Base-by-base conservation (phyloP, 2,329 filamentous ascomycete species). In the Arachnopeziza araneosa region DNA sequence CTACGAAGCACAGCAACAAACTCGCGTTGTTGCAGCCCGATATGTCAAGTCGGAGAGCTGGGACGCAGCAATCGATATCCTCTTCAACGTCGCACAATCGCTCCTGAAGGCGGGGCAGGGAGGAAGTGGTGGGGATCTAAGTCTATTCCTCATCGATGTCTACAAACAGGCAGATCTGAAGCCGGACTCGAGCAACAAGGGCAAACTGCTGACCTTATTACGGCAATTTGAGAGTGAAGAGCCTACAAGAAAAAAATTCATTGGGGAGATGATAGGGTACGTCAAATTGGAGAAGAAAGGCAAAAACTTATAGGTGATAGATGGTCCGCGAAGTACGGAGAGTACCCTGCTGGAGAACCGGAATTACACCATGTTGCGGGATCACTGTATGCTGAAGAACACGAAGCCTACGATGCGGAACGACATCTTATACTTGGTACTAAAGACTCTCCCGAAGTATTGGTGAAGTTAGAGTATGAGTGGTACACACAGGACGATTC, bases 1-100 rank as follows among this genome's bases (percentile, higher is more conserved):
- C 82, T 99, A 99, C 79, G 95, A 99, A 83, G 95, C 95, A 60
- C 93, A 98, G 78, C 95, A 99, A 76, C 95, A 99, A 79, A 91
- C 96, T 67, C 91, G 95, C 64, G 93, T 97, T 58, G 93, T 97
- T 68, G 93, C 93, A 63, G 89, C 91, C 49, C 92, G 96, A 60
- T 96, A 99, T 78, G 86, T 93, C 74, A 98, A 98, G 79, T 83
- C 88, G 51, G 79, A 84, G 63, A 93, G 93, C 81, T 97, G 90
- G 83, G 75, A 82, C 67, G 88, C 91, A 14, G 95, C 96, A 54
- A 88, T 92, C 73, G 90, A 96, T 67, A 89, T 98, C 66, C 83
- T 99, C 66, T 88, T 84, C 74, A 88, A 84, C 66, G 95, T 96
- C 64, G 89, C 93, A 1, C 87, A 90, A 68, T 87, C 93, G 26